Conservation (phyloP, 2,329 filamentous ascomycete species). For the Gaeumannomyces sp. region DNA sequence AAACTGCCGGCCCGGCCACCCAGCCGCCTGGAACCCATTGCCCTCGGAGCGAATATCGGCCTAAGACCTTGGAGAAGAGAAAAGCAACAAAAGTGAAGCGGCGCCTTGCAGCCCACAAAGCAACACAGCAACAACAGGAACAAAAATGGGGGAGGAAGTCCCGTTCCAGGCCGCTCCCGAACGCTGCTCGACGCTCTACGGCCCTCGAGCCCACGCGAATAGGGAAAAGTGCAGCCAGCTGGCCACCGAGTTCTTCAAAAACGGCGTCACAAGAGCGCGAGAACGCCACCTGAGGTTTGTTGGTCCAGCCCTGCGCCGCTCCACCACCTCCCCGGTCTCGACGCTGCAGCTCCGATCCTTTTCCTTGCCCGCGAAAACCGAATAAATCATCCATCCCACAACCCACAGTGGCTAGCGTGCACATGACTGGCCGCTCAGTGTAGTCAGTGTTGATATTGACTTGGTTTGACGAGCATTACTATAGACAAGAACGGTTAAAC, state of each 20-base stretch:
- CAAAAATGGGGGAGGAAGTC: not conserved
- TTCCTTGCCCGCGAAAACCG: not conserved
- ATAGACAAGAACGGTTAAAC: slow-evolving; percentile 8
- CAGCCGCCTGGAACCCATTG: not conserved
- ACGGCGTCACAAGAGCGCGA: slow-evolving; percentile 68
- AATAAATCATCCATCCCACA: not conserved
- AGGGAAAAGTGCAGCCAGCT: slow-evolving; percentile 25
- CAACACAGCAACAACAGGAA: not conserved
- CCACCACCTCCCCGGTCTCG: not conserved
- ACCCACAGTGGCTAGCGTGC: not conserved
- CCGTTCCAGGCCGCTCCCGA: not conserved
- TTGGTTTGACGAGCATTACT: not conserved
- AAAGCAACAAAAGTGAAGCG: not conserved
- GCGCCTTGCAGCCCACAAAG: not conserved
- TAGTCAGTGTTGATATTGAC: not conserved
- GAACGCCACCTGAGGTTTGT: slow-evolving; percentile 65
- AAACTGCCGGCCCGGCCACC: not conserved
- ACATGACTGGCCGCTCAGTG: not conserved
- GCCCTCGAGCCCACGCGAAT: not conserved
- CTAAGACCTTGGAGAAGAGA: not conserved
- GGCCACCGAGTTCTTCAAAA: slow-evolving; percentile 68
- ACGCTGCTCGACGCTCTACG: not conserved
- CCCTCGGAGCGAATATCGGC: not conserved
- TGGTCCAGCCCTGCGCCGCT: slow-evolving; percentile 9
- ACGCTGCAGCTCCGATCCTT: not conserved